Base-by-base conservation (phyloP, 2,329 filamentous ascomycete species). In the Aspergillus uvarum region DNA sequence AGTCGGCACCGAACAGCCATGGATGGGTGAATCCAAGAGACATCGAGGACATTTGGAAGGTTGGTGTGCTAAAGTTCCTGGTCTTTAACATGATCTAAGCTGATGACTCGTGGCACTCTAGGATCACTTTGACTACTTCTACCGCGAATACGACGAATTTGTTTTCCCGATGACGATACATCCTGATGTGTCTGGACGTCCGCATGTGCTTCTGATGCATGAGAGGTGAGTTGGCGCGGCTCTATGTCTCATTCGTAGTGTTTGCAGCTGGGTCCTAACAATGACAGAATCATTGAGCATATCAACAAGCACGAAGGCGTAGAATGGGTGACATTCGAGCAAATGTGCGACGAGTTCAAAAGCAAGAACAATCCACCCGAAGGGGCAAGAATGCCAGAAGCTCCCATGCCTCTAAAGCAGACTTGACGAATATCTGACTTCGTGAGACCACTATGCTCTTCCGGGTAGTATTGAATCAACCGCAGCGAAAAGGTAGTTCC, bases 141-240 rank as follows among this genome's bases (percentile, higher is more conserved):
- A 92, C 71, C 80, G 88, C 29, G 88, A 92, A 72, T 88, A 90
- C 63, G 88, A 92, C 66, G 87, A 90, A 66, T 91, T 91, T 63
- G 83, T 91, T 55, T 91, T 92, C 67, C 89, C 89, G 0, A 89
- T 92, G 74, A 92, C 89, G 0, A 88, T 91, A 38, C 89, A 92
- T 72, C 89, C 89, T 0, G 89, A 92, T 68, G 87, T 89, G 0
- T 87, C 84, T 3, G 89, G 89, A 0, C 81, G 88, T 19, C 89
- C 89, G 0, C 89, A 92, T 73, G 89, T 87, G 0, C 67, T 92
- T 29, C 76, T 90, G 6, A 90, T 91, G 88, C 87, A 91, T 64
- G 87, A 91, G 74, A 82, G 87, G 82, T 85, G 72, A 66, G 74
- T 68, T 47, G n/a, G 16, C n/a, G n/a, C 8, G 4, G 22, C 5